Evolutionary conservation across 139 green algal genomes (phyloP), one percentile per base, ranked within the genome.

Genomic region (Chlamydomonas eustigma): DNA sequence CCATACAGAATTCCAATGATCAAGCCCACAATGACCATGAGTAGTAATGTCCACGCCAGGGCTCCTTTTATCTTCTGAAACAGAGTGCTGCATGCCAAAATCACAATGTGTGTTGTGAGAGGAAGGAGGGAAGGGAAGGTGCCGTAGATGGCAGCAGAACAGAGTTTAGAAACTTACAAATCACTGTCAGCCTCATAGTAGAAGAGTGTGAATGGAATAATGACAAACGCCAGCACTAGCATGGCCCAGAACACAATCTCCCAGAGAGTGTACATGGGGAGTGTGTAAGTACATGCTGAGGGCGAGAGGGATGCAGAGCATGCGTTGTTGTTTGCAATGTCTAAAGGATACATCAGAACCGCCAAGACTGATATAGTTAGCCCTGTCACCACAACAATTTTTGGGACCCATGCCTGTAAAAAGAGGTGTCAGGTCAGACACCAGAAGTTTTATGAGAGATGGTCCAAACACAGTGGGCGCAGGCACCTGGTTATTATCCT

Each of bases 181-280:
- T 99, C 95, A 36, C 80, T 89, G 83, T 98, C 95, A 0, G 85
- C 90, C 83, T 99, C 95, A 69, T 98, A 99, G 84, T 94, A 98
- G 80, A 99, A 99, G 30, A 98, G 81, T 24, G 91, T 90, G 86
- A 98, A 98, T 12, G 95, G 95, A 50, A 97, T 91, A 68, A 97
- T 77, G 8, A 93, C 64, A 51, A 92, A 95, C 8, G 91, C 84
- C 31, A 98, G 73, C 28, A 96, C 82, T 12, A 92, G 86, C 72
- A 87, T 94, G 3, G 79, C 64, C 35, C 98, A 97, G 86, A 96
- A 97, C 8, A 90, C 76, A 6, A 83, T 82, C 37, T 91, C 89
- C 95, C 95, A 99, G 51, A 99, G 78, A 68, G 87, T 34, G 34
- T 88, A 85, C 89, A 97, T 98, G 1, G 95, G 95, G 2, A 99